These are phyloP conservation scores for Torulaspora globosa DNA, from an alignment of 1,139 yeast species.

Conservation along the genomic window DNA sequence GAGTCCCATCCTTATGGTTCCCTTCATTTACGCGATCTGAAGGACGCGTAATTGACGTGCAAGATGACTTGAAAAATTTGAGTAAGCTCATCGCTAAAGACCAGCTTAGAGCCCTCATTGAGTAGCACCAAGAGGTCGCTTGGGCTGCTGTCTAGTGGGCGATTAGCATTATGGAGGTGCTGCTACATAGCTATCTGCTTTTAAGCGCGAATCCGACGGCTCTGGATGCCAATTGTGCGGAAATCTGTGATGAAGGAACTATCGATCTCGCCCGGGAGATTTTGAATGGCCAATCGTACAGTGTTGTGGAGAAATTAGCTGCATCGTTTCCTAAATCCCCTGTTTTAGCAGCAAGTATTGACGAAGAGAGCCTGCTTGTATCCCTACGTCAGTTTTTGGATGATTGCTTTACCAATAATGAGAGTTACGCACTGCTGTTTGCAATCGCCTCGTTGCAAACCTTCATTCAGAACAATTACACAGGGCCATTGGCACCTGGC, in stretches of 20 bases:
- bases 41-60: constrained; percentile 8
- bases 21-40: constrained; percentile 10
- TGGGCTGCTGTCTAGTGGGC: not conserved
- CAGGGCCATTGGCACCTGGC: constrained; percentile 64
- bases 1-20: not conserved
- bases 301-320: constrained; percentile 20
- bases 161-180: constrained; percentile 18
- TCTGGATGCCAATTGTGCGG: constrained; percentile 9
- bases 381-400: constrained; percentile 2
- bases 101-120: not conserved
- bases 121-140: not conserved
- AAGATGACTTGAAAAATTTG: constrained; percentile 14
- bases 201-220: constrained; percentile 20
- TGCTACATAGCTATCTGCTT: constrained; percentile 26
- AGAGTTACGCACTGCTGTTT: constrained; percentile 24
- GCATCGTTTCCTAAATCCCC: not conserved
- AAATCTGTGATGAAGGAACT: constrained; percentile 9
- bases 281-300: constrained; percentile 26
- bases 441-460: constrained; percentile 62
- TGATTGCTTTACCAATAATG: constrained; percentile 3
- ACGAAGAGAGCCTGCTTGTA: constrained; percentile 1
- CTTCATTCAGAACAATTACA: constrained; percentile 72
- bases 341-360: not conserved
- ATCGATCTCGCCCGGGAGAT: constrained; percentile 18
- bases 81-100: constrained; percentile 9